These are phyloP conservation scores for Pseudogymnoascus sp. DNA, from an alignment of 2,329 filamentous ascomycete species.

Conservation along the genomic window DNA sequence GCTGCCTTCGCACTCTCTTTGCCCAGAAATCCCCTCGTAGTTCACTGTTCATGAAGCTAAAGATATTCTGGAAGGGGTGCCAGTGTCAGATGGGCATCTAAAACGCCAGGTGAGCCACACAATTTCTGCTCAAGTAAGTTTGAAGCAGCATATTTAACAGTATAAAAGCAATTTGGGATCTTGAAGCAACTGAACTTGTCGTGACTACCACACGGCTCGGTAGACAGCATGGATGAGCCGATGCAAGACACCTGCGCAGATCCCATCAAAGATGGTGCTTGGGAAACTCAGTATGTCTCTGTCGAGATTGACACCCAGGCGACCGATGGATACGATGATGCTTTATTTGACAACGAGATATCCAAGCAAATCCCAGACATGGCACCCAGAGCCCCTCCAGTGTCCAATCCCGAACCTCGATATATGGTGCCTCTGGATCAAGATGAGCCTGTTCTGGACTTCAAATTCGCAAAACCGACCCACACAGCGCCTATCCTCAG, in stretches of 20 bases:
- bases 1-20: background rate
- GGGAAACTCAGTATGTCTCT: constrained; percentile 18
- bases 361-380: background rate
- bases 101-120: background rate
- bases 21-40: background rate
- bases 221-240: background rate
- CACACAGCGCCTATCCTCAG: background rate
- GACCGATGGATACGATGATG: constrained; percentile 7
- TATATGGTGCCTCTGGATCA: background rate
- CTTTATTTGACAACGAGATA: background rate
- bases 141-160: constrained; percentile 1
- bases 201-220: background rate
- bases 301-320: constrained; percentile 20
- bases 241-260: constrained; percentile 11
- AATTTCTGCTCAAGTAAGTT: constrained; percentile 13
- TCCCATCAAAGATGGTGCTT: constrained; percentile 11
- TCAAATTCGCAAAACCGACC: background rate
- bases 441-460: background rate
- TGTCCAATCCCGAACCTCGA: background rate
- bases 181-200: background rate
- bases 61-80: background rate
- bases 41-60: background rate
- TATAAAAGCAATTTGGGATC: background rate
- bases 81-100: background rate
- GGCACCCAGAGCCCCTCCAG: background rate